Percentiles rank a stretch among this genome's conserved stretches.
phyloP scores from a whole-genome alignment of 345 rosid species.

The Rhizophora apiculata region DNA sequence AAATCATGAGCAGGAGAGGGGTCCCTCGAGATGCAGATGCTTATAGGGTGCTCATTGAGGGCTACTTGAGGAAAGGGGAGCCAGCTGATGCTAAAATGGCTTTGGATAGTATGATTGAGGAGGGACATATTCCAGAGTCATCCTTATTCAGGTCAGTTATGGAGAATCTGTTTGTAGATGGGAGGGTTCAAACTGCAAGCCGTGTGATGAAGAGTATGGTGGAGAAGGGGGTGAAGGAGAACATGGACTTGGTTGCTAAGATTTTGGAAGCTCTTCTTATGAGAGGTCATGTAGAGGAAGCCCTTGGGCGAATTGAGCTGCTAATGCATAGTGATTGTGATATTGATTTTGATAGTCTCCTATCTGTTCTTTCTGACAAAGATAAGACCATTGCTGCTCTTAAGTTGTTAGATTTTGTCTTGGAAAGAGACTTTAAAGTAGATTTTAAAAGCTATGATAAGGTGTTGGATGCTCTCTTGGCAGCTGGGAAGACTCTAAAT shows the following conservation, averaged over 20 bases:
- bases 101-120: slow-evolving; percentile 80
- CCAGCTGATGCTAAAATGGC: slow-evolving; percentile 88
- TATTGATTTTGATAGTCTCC: slow-evolving; percentile 55
- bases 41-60: slow-evolving; percentile 66
- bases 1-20: slow-evolving; percentile 77
- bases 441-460: slow-evolving; percentile 71
- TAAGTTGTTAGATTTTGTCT: slow-evolving; percentile 65
- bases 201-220: slow-evolving; percentile 83
- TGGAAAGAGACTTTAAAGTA: slow-evolving; percentile 61
- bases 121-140: slow-evolving; percentile 68
- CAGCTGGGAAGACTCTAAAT: slow-evolving; percentile 82
- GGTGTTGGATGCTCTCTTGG: slow-evolving; percentile 75
- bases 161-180: slow-evolving; percentile 80
- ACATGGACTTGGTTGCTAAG: slow-evolving; percentile 73
- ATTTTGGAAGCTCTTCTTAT: slow-evolving; percentile 77
- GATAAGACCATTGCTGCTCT: slow-evolving; percentile 82
- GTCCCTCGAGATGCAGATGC: slow-evolving; percentile 67
- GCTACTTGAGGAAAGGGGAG: slow-evolving; percentile 88
- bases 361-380: slow-evolving; percentile 62
- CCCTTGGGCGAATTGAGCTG: slow-evolving; percentile 76
- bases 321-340: slow-evolving; percentile 52
- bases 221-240: slow-evolving; percentile 70
- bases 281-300: slow-evolving; percentile 92
- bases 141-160: slow-evolving; percentile 68
- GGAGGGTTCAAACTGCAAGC: slow-evolving; percentile 89